Conservation (phyloP, 208 protist species). For the Trypanosoma conorhini region DNA sequence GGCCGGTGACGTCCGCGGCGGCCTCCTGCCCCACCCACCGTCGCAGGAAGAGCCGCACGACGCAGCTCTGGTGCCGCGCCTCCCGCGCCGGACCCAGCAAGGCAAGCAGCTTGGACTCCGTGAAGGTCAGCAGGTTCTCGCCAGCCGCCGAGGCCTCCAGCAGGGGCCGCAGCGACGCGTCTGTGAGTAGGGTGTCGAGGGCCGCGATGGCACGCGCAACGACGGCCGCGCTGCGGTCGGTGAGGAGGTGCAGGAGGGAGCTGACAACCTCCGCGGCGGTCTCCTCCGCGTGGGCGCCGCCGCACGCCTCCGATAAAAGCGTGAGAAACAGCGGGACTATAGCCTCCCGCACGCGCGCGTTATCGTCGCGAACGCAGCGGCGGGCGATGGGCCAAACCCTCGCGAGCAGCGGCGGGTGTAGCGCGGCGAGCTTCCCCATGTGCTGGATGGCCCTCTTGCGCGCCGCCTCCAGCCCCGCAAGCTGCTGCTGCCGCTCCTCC, state of each 20-base stretch:
- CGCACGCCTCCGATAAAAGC: constrained; percentile 36
- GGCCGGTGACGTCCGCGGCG: constrained; percentile 33
- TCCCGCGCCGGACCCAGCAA: constrained; percentile 33
- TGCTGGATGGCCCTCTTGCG: constrained; percentile 53
- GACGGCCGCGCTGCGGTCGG: constrained; percentile 69
- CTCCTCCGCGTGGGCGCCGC: constrained; percentile 9
- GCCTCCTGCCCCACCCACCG: constrained; percentile 57
- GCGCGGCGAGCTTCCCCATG: constrained; percentile 47
- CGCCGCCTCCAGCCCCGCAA: constrained; percentile 40
- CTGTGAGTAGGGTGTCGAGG: constrained; percentile 70
- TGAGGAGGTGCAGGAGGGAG: constrained; percentile 69
- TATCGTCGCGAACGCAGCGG: constrained; percentile 69
- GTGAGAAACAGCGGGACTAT: constrained; percentile 75
- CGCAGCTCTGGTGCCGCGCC: constrained; percentile 35
- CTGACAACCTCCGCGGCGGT: constrained; percentile 56
- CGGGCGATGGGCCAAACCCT: constrained; percentile 72
- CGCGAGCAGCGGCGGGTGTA: constrained; percentile 59
- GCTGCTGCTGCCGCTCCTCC: constrained; percentile 46
- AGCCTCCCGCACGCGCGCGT: constrained; percentile 72
- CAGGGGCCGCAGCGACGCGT: constrained; percentile 33
- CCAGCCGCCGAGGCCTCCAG: constrained; percentile 38
- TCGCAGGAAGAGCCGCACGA: constrained; percentile 63
- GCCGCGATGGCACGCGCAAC: constrained; percentile 67
- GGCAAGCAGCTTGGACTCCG: constrained; percentile 64
- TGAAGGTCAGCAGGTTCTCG: constrained; percentile 50